These are phyloP conservation scores for Kondoa subrosea DNA, from an alignment of 768 basidiomycete genomes.

Conservation along the genomic window DNA sequence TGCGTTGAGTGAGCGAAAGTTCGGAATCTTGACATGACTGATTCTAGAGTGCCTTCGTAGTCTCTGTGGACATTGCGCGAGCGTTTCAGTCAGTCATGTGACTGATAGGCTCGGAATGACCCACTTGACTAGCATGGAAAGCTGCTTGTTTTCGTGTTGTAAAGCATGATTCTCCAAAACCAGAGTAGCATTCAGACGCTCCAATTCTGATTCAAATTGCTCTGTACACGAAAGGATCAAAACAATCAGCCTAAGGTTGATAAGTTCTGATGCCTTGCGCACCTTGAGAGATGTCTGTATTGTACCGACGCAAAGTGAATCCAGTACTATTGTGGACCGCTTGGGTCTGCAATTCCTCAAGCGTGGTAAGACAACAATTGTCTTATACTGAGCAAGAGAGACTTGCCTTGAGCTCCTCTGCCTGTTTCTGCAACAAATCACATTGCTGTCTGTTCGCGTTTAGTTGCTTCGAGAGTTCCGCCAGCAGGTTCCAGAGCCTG, in stretches of 20 bases:
- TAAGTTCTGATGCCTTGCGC: slow-evolving; percentile 18
- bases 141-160: slow-evolving; percentile 86
- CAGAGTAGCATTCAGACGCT: slow-evolving; percentile 70
- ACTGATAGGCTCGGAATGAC: not conserved
- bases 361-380: not conserved
- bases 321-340: slow-evolving; percentile 55
- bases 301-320: slow-evolving; percentile 63
- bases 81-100: not conserved
- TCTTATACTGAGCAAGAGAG: slow-evolving; percentile 9
- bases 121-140: slow-evolving; percentile 57
- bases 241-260: not conserved
- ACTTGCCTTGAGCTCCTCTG: slow-evolving; percentile 55
- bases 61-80: slow-evolving; percentile 35
- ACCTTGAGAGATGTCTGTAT: slow-evolving; percentile 76
- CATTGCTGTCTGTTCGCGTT: slow-evolving; percentile 64
- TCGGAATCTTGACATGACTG: slow-evolving; percentile 89
- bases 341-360: slow-evolving; percentile 46
- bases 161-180: slow-evolving; percentile 87
- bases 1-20: slow-evolving; percentile 78
- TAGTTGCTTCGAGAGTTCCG: slow-evolving; percentile 68
- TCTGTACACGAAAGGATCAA: slow-evolving; percentile 39
- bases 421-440: slow-evolving; percentile 48
- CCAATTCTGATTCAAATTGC: slow-evolving; percentile 76
- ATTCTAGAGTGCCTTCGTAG: slow-evolving; percentile 85
- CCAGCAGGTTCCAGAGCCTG: slow-evolving; percentile 62